Evolutionary conservation across 164 flowering plant genomes (phyloP).

Genomic region (Kingdonia uniflora): DNA sequence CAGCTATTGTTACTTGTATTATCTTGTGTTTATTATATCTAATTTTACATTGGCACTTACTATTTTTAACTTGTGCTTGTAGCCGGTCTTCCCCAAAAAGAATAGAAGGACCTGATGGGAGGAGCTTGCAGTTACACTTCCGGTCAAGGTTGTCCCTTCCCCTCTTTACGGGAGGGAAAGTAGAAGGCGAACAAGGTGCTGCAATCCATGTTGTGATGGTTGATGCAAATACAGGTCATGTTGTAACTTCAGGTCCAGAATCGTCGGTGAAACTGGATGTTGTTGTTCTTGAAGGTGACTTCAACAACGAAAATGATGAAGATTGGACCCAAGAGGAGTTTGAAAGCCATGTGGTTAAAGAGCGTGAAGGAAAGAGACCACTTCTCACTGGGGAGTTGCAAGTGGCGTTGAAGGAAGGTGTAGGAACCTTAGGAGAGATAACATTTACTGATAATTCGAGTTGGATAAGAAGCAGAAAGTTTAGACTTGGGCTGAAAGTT

Average conservation of each 20-base stretch:
- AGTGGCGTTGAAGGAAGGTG: constrained; percentile 78
- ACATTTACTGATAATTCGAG: constrained; percentile 96
- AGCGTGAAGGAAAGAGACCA: constrained; percentile 95
- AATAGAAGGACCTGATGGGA: constrained; percentile 77
- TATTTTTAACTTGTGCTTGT: neutral
- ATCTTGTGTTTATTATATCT: too few relatives aligned
- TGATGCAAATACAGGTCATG: constrained; percentile 56
- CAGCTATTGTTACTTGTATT: neutral
- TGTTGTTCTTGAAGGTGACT: constrained; percentile 97
- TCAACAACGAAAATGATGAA: constrained; percentile 78
- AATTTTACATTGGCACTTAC: too few relatives aligned
- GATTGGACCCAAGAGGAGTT: constrained; percentile 80
- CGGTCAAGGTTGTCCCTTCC: constrained; percentile 71
- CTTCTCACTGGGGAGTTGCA: constrained; percentile 84
- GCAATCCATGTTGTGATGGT: constrained; percentile 72
- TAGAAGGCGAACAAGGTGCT: constrained; percentile 95
- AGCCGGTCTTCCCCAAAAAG: constrained; percentile 75
- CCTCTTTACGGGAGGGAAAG: constrained; percentile 90
- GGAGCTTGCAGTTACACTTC: constrained; percentile 77
- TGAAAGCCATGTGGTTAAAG: constrained; percentile 84
- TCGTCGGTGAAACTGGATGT: constrained; percentile 67
- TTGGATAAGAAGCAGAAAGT: constrained; percentile 94
- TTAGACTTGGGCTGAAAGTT: constrained; percentile 85
- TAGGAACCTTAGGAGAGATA: constrained; percentile 86
- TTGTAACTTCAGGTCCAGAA: constrained; percentile 75